Percentiles rank a stretch among this genome's conserved stretches.
Conservation (phyloP, 225 moss, liverwort and hornwort genomes). For the Ulota crispa region DNA sequence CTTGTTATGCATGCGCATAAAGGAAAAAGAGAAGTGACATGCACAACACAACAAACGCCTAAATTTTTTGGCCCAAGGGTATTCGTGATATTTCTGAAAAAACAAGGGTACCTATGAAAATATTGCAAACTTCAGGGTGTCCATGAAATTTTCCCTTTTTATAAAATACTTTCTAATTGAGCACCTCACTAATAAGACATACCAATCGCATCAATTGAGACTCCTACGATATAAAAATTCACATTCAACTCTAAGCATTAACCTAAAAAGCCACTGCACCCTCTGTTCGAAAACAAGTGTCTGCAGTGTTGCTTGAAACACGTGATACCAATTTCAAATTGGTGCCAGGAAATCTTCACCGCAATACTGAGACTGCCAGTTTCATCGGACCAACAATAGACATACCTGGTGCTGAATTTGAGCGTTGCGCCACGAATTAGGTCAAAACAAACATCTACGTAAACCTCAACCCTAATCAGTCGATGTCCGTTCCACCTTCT, state of each 20-base stretch:
- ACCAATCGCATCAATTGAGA: not conserved
- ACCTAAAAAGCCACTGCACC: not conserved
- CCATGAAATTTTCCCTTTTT: not conserved
- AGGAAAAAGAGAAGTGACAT: too few species aligned
- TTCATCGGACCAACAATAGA: not conserved
- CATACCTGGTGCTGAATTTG: conserved; percentile 20
- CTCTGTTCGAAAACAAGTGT: not conserved
- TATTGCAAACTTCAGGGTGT: too few species aligned
- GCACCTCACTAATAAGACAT: conserved; percentile 3
- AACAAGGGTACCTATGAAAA: too few species aligned
- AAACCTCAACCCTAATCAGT: conserved; percentile 12
- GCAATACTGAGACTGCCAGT: not conserved
- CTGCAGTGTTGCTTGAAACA: not conserved
- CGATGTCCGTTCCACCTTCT: conserved; percentile 36
- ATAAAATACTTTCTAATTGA: not conserved
- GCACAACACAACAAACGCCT: too few species aligned
- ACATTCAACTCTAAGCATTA: not conserved
- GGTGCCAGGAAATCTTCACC: not conserved
- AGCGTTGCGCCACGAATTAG: not conserved
- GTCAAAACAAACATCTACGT: not conserved
- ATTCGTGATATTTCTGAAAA: too few species aligned
- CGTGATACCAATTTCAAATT: not conserved
- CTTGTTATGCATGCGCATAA: too few species aligned
- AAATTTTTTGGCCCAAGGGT: too few species aligned
- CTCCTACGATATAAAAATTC: not conserved